Conservation (phyloP, 140 eudicot species). For the Senecio squalidus region DNA sequence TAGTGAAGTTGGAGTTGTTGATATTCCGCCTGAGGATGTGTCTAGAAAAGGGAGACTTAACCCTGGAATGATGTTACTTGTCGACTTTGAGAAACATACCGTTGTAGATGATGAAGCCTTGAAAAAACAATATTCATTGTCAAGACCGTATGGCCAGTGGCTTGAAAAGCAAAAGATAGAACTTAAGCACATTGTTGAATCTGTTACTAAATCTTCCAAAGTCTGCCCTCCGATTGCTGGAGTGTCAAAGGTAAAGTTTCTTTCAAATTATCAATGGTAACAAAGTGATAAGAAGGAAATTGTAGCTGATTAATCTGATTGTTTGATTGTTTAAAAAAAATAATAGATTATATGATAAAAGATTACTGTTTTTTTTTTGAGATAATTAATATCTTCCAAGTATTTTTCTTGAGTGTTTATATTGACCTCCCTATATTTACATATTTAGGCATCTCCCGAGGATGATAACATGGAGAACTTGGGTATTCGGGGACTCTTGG, state of each 20-base stretch:
- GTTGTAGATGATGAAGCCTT: conserved; percentile 98
- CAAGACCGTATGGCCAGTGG: conserved; percentile 90
- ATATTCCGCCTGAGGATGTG: conserved; percentile 95
- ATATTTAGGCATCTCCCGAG: conserved; percentile 43
- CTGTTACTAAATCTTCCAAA: conserved; percentile 54
- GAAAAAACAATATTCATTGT: conserved; percentile 75
- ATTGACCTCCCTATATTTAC: not conserved
- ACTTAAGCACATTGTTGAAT: conserved; percentile 71
- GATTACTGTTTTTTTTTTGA: too few species aligned
- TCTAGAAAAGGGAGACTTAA: conserved; percentile 89
- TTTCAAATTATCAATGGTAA: not conserved
- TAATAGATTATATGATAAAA: not conserved
- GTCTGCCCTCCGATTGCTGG: conserved; percentile 76
- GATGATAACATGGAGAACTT: conserved; percentile 77
- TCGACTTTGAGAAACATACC: conserved; percentile 89
- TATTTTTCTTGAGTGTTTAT: conserved; percentile 3
- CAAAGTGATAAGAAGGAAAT: too few species aligned
- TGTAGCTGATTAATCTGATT: too few species aligned
- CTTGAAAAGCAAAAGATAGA: conserved; percentile 83
- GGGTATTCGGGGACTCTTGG: conserved; percentile 81
- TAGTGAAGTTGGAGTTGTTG: conserved; percentile 99
- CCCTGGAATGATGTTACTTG: conserved; percentile 99
- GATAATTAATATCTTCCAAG: not conserved
- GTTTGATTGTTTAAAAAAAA: not conserved
- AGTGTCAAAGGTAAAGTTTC: conserved; percentile 39